Conservation (phyloP, 192 early-diverging fungal species). For the Gaertneriomyces semiglobifer region DNA sequence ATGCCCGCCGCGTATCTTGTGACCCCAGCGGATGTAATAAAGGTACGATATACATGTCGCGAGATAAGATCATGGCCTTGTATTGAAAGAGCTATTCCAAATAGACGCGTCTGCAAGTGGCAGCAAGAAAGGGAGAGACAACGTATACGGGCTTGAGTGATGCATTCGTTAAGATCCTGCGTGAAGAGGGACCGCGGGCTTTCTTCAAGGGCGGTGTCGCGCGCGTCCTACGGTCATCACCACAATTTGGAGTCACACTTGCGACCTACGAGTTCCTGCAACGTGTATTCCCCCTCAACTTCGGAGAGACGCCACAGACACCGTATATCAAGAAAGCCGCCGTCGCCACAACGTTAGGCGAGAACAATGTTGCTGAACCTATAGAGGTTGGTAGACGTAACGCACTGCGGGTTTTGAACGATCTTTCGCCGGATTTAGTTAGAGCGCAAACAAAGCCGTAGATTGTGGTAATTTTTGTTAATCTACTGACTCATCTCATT, state of each 20-base stretch:
- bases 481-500: no score
- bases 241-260: slow-evolving; percentile 96
- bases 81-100: slow-evolving; percentile 22
- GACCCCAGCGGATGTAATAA: slow-evolving; percentile 95
- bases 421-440: slow-evolving; percentile 21
- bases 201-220: slow-evolving; percentile 97
- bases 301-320: slow-evolving; percentile 19
- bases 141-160: slow-evolving; percentile 81
- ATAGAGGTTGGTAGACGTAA: slow-evolving; percentile 15
- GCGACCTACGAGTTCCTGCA: slow-evolving; percentile 90
- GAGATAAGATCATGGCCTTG: no score
- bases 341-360: neutral
- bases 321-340: neutral
- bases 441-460: no score
- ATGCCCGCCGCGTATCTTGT: slow-evolving; percentile 97
- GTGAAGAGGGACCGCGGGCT: slow-evolving; percentile 88
- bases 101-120: slow-evolving; percentile 91
- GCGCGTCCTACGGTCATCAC: slow-evolving; percentile 88
- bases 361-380: neutral
- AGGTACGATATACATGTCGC: neutral
- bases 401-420: slow-evolving; percentile 27
- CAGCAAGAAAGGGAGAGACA: slow-evolving; percentile 83
- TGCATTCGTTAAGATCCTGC: slow-evolving; percentile 80
- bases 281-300: slow-evolving; percentile 29
- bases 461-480: no score